phyloP scores from a whole-genome alignment of 129 eudicot genomes.

The Flaveria ramosissima region DNA sequence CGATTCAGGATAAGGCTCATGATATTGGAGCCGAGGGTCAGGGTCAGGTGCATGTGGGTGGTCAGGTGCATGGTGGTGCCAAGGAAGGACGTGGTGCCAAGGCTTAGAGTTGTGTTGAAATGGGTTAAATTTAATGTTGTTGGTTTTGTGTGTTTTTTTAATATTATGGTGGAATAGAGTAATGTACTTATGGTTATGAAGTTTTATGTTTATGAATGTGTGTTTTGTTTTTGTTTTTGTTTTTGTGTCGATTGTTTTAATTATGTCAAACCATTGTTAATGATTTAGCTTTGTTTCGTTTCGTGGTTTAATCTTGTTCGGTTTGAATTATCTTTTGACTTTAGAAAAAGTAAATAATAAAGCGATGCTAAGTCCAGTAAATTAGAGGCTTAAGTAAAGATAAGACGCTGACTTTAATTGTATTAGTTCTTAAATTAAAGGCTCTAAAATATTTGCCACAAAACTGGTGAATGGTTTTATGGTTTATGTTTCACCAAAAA shows the following conservation, averaged over 20 bases:
- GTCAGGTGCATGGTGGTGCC: conserved; percentile 17
- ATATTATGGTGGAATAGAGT: conserved; percentile 18
- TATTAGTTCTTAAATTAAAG: too few species aligned
- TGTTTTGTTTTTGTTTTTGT: neutral
- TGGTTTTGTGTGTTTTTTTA: conserved; percentile 12
- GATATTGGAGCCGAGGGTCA: conserved; percentile 47
- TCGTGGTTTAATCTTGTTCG: too few species aligned
- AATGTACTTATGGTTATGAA: conserved; percentile 25
- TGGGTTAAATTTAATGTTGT: conserved; percentile 5
- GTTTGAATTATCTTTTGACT: too few species aligned
- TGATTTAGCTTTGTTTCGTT: too few species aligned
- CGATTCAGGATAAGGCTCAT: conserved; percentile 55
- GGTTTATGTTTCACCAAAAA: too few species aligned
- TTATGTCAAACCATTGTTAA: neutral
- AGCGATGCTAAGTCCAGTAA: too few species aligned
- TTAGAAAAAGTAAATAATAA: too few species aligned
- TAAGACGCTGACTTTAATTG: too few species aligned
- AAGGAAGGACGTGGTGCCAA: conserved; percentile 43
- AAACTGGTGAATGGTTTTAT: too few species aligned
- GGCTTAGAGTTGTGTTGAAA: conserved; percentile 19
- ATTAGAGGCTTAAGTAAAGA: too few species aligned
- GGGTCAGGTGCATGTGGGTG: conserved; percentile 28
- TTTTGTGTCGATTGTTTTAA: neutral
- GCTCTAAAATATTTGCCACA: too few species aligned
- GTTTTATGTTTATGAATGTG: conserved; percentile 20